These are phyloP conservation scores for Mariannaea elegans DNA, from an alignment of 2,329 filamentous ascomycete genomes.

Conservation along the genomic window DNA sequence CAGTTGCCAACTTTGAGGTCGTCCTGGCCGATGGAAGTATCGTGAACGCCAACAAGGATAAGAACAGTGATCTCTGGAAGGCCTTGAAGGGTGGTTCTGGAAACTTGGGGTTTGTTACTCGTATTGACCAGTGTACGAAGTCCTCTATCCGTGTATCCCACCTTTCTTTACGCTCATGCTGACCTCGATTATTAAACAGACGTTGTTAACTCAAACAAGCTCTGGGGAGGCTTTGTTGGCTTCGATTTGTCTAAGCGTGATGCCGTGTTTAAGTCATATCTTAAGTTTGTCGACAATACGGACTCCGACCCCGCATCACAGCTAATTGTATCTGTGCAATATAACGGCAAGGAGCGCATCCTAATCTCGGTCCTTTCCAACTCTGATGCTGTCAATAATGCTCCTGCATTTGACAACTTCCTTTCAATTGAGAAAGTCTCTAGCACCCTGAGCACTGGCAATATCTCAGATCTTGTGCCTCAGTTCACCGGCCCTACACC, in stretches of 20 bases:
- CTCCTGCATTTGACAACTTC: conserved; percentile 38
- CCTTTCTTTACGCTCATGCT: too few species aligned
- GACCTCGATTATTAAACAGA: too few species aligned
- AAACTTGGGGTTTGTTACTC: conserved; percentile 55
- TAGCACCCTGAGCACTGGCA: conserved; percentile 34
- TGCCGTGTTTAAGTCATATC: conserved; percentile 39
- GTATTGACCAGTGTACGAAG: too few species aligned
- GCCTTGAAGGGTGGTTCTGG: conserved; percentile 57
- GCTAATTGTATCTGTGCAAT: conserved; percentile 40
- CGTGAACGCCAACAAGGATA: conserved; percentile 49
- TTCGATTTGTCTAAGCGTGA: conserved; percentile 37
- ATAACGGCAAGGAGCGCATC: conserved; percentile 23
- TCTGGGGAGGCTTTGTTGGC: conserved; percentile 42
- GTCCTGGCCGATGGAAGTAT: conserved; percentile 53
- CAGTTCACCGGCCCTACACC: conserved; percentile 45
- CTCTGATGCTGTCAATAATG: conserved; percentile 32
- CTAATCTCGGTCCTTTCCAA: conserved; percentile 40
- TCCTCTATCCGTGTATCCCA: too few species aligned
- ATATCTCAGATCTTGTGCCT: conserved; percentile 41
- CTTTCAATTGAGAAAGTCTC: conserved; percentile 31
- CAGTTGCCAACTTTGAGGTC: conserved; percentile 52
- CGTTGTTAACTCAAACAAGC: conserved; percentile 31
- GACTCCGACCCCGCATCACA: conserved; percentile 40
- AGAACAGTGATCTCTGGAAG: conserved; percentile 53
- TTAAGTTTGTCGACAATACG: conserved; percentile 41